phyloP scores from a whole-genome alignment of 2,329 filamentous ascomycete genomes.

The Aspergillus udagawae region DNA sequence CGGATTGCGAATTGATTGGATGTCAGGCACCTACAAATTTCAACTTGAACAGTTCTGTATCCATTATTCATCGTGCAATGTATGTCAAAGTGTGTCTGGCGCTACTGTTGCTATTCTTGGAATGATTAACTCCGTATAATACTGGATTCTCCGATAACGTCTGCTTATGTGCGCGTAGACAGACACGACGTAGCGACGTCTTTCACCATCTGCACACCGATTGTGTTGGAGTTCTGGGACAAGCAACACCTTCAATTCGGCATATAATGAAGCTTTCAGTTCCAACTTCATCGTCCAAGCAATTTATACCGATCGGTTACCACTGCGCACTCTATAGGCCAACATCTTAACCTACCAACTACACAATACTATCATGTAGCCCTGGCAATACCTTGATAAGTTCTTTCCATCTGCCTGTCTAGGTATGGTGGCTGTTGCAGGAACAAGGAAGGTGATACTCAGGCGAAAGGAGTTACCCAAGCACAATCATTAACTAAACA shows the following conservation, averaged over 20 bases:
- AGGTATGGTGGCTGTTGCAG: not conserved
- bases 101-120: not conserved
- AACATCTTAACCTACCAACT: not conserved
- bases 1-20: constrained; percentile 59
- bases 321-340: too few species aligned
- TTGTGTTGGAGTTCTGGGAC: not conserved
- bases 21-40: not conserved
- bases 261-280: not conserved
- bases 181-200: not conserved
- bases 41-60: not conserved
- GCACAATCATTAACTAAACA: not conserved
- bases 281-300: not conserved
- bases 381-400: not conserved
- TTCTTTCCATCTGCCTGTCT: too few species aligned
- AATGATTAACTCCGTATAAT: not conserved
- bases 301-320: not conserved
- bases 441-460: not conserved
- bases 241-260: not conserved
- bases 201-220: not conserved
- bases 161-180: not conserved
- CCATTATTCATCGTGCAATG: not conserved
- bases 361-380: not conserved
- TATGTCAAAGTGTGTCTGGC: not conserved
- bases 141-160: not conserved
- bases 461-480: not conserved